phyloP scores from a whole-genome alignment of 2,329 filamentous ascomycete species.

The Alternaria arborescens region DNA sequence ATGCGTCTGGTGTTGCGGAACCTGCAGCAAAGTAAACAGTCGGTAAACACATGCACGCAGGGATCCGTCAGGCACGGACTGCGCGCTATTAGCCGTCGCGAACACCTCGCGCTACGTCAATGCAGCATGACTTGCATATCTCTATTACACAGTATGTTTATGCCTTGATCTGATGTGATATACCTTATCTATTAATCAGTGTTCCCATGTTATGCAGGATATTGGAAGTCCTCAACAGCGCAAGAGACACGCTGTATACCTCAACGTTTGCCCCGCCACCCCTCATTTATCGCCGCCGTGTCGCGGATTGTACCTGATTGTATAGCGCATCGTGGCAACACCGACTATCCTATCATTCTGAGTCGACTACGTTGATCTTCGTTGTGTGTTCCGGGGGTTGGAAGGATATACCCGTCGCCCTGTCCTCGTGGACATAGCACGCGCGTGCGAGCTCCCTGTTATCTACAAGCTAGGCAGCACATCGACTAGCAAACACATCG shows the following conservation, averaged over 20 bases:
- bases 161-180: neutral
- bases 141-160: neutral
- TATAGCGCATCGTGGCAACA: neutral
- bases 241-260: slow-evolving; percentile 1
- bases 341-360: neutral
- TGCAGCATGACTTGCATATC: slow-evolving; percentile 10
- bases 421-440: slow-evolving; percentile 42
- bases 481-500: slow-evolving; percentile 11
- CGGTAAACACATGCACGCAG: slow-evolving; percentile 22
- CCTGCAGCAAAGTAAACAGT: slow-evolving; percentile 33
- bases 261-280: slow-evolving; percentile 22
- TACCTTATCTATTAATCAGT: neutral
- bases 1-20: slow-evolving; percentile 16
- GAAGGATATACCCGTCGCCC: slow-evolving; percentile 1
- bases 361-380: neutral
- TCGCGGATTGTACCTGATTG: neutral
- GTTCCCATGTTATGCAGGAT: neutral
- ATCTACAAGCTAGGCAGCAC: slow-evolving; percentile 20
- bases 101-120: slow-evolving; percentile 20
- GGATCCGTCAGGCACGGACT: slow-evolving; percentile 11
- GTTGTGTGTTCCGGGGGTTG: neutral
- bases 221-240: too few relatives aligned
- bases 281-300: slow-evolving; percentile 15
- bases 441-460: slow-evolving; percentile 16
- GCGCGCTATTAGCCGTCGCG: neutral